Percentiles rank a stretch among this genome's conserved stretches.
phyloP scores from a whole-genome alignment of 1,284 basidiomycete species.

The Mycena citricolor region DNA sequence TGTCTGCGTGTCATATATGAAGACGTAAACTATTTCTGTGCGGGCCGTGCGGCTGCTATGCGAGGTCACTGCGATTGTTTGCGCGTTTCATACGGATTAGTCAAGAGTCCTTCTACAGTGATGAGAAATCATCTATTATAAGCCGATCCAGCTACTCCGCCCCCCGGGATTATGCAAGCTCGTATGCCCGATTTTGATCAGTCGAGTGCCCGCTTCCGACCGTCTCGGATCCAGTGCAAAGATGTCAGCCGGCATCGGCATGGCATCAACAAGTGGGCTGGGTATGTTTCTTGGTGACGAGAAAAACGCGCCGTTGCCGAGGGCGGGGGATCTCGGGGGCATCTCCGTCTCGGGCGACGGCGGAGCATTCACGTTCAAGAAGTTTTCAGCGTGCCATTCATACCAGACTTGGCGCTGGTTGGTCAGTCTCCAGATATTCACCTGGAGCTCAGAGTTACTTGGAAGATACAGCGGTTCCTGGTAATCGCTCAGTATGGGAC shows the following conservation, averaged over 20 bases:
- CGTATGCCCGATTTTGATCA: conserved; percentile 91
- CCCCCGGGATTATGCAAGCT: conserved; percentile 89
- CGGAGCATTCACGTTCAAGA: conserved; percentile 59
- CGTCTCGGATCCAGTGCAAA: conserved; percentile 21
- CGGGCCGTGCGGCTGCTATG: too few relatives aligned
- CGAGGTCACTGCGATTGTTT: too few relatives aligned
- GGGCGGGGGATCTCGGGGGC: conserved; percentile 20
- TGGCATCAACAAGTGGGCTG: conserved; percentile 64
- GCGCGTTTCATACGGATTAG: not conserved
- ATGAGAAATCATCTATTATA: conserved; percentile 46
- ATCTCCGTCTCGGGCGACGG: conserved; percentile 26
- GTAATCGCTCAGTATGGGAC: not conserved
- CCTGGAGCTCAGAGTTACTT: conserved; percentile 87
- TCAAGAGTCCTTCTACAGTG: conserved; percentile 6
- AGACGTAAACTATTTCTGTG: too few relatives aligned
- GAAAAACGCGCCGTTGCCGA: conserved; percentile 12
- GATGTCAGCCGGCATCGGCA: conserved; percentile 35
- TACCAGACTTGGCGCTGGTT: conserved; percentile 94
- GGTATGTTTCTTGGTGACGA: conserved; percentile 30
- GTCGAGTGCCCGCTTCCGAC: conserved; percentile 24
- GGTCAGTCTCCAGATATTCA: conserved; percentile 93
- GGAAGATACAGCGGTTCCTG: conserved; percentile 94
- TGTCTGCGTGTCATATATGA: too few relatives aligned
- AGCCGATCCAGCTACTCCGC: conserved; percentile 88
- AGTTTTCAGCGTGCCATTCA: conserved; percentile 96